Percentiles rank a stretch among this genome's conserved stretches.
Evolutionary conservation across 495 filamentous ascomycete species (phyloP).

Genomic region (Aspergillus baeticus): DNA sequence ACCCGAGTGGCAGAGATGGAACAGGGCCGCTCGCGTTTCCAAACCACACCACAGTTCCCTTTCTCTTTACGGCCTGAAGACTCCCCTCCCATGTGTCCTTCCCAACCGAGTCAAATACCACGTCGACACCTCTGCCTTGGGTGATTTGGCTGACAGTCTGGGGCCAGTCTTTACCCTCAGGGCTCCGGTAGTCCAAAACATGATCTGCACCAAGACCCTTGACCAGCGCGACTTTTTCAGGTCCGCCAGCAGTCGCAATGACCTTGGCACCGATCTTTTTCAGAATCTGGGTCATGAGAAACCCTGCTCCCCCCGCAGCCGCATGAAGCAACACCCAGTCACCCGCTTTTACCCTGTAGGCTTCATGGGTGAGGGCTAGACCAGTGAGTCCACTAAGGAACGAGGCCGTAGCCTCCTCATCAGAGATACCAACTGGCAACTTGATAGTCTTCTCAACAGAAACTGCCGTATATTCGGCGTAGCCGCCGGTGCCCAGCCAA

Average conservation of each 20-base stretch:
- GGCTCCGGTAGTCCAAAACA: slow-evolving; percentile 68
- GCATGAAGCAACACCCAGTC: slow-evolving; percentile 90
- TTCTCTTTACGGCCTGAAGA: slow-evolving; percentile 73
- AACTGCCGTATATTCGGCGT: slow-evolving; percentile 76
- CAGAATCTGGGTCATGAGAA: slow-evolving; percentile 75
- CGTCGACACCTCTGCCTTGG: slow-evolving; percentile 65
- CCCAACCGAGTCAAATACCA: slow-evolving; percentile 88
- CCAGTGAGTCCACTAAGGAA: slow-evolving; percentile 87
- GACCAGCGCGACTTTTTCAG: slow-evolving; percentile 73
- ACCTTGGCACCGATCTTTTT: slow-evolving; percentile 69
- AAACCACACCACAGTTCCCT: slow-evolving; percentile 82
- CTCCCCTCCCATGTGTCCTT: slow-evolving; percentile 83
- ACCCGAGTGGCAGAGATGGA: slow-evolving; percentile 67
- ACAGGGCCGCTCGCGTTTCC: slow-evolving; percentile 88
- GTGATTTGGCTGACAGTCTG: slow-evolving; percentile 68
- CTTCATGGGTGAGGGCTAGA: slow-evolving; percentile 75
- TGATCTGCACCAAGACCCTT: slow-evolving; percentile 66
- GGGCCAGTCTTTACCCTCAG: slow-evolving; percentile 65
- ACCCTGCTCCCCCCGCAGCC: slow-evolving; percentile 85
- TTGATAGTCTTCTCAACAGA: slow-evolving; percentile 55
- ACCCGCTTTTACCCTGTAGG: slow-evolving; percentile 67
- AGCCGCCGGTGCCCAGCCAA: slow-evolving; percentile 60
- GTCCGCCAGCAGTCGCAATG: slow-evolving; percentile 79
- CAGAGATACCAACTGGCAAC: slow-evolving; percentile 61
- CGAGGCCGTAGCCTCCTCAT: slow-evolving; percentile 64